Percentiles rank a stretch among this genome's conserved stretches.
Conservation (phyloP, 148 eudicot species). For the Diospyros kaki region DNA sequence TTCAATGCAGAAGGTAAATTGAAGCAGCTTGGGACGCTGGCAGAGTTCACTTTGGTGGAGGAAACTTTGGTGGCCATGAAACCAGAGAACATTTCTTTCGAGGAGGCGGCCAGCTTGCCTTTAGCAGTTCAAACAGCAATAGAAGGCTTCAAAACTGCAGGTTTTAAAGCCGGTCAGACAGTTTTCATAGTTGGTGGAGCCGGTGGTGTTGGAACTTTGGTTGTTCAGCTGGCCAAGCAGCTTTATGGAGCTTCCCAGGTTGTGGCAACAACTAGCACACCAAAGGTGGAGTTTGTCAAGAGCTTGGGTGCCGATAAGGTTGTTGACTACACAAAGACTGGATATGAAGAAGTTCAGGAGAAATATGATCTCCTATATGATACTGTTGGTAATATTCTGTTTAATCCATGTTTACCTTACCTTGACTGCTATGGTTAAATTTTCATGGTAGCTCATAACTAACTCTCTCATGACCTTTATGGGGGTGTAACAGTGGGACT, state of each 20-base stretch:
- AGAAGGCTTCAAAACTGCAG: slow-evolving; percentile 41
- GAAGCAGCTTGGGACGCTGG: slow-evolving; percentile 42
- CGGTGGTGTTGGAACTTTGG: slow-evolving; percentile 51
- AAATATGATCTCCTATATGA: slow-evolving; percentile 48
- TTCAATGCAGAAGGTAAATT: slow-evolving; percentile 15
- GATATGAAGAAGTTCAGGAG: slow-evolving; percentile 36
- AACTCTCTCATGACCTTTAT: too few species aligned
- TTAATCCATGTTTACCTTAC: not conserved
- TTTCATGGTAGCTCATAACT: too few species aligned
- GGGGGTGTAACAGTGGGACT: too few species aligned
- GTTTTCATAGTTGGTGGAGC: slow-evolving; percentile 50
- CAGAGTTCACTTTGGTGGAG: slow-evolving; percentile 41
- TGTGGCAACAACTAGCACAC: slow-evolving; percentile 43
- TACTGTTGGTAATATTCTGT: slow-evolving; percentile 35
- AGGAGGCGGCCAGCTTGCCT: slow-evolving; percentile 54
- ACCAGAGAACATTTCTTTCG: slow-evolving; percentile 44
- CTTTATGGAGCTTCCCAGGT: slow-evolving; percentile 38
- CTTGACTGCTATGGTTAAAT: not conserved
- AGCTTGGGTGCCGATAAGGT: slow-evolving; percentile 50
- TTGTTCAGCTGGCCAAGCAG: slow-evolving; percentile 42
- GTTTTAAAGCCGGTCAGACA: slow-evolving; percentile 28
- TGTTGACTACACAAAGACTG: slow-evolving; percentile 45
- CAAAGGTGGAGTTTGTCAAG: slow-evolving; percentile 45
- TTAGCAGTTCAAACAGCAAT: slow-evolving; percentile 45
- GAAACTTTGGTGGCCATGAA: slow-evolving; percentile 40